These are phyloP conservation scores for Trichoderma arundinaceum DNA, from an alignment of 2,329 filamentous ascomycete species.

Conservation along the genomic window DNA sequence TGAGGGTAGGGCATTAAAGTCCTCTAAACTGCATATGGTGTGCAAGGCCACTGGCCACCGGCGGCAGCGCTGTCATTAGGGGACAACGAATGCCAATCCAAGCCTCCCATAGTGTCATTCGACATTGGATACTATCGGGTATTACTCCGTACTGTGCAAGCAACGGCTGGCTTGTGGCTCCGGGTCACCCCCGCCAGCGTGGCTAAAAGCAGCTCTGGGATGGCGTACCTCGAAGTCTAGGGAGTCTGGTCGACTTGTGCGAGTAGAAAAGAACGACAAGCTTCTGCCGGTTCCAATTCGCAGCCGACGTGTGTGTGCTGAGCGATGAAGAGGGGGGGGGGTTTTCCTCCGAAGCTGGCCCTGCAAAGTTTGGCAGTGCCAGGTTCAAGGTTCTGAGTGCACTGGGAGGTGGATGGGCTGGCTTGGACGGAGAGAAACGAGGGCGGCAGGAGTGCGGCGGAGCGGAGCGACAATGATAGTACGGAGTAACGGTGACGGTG, in stretches of 20 bases:
- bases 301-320: neutral
- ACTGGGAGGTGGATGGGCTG: neutral
- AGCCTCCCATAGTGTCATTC: constrained; percentile 22
- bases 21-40: constrained; percentile 27
- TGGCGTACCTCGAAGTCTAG: constrained; percentile 22
- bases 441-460: neutral
- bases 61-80: constrained; percentile 24
- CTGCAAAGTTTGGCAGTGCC: constrained; percentile 11
- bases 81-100: constrained; percentile 16
- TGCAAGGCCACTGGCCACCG: constrained; percentile 22
- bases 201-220: constrained; percentile 16
- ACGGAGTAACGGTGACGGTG: constrained; percentile 26
- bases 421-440: neutral
- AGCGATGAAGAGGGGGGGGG: constrained; percentile 6
- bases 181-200: constrained; percentile 8
- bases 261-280: constrained; percentile 2
- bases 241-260: constrained; percentile 23
- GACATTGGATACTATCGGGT: constrained; percentile 27
- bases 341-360: neutral
- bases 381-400: constrained; percentile 2
- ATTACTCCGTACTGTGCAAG: constrained; percentile 12
- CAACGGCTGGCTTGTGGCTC: constrained; percentile 9
- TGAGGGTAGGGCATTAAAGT: constrained; percentile 25
- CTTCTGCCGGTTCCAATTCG: neutral
- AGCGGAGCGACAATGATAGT: constrained; percentile 15